phyloP scores from a whole-genome alignment of 345 rosid species.

The Ceriops zippeliana region DNA sequence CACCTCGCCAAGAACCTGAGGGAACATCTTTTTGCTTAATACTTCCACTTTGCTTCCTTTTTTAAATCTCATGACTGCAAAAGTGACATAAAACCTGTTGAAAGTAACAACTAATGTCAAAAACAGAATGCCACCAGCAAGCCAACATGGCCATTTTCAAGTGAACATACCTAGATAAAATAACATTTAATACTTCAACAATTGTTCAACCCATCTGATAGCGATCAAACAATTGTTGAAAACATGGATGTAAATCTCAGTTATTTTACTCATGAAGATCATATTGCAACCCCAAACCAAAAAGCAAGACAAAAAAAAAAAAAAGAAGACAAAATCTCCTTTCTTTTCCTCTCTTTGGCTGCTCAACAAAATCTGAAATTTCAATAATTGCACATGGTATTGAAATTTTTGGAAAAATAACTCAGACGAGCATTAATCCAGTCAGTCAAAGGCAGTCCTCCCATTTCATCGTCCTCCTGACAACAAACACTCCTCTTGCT shows the following conservation, averaged over 20 bases:
- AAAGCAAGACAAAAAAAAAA: not conserved
- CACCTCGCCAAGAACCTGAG: conserved; percentile 69
- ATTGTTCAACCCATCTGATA: not conserved
- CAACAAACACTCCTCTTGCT: not conserved
- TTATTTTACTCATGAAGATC: not conserved
- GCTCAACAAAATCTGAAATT: not conserved
- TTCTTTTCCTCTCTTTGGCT: not conserved
- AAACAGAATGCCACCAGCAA: conserved; percentile 3
- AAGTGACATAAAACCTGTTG: conserved; percentile 22
- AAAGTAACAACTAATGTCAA: conserved; percentile 15
- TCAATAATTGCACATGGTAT: no score
- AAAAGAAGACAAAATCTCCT: not conserved
- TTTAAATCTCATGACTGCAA: conserved; percentile 51
- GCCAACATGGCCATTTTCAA: not conserved
- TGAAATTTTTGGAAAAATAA: not conserved
- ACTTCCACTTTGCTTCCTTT: conserved; percentile 72
- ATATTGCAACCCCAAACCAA: not conserved
- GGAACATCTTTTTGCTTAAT: conserved; percentile 51
- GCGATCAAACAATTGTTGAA: not conserved
- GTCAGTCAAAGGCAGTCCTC: not conserved
- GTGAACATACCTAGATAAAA: not conserved
- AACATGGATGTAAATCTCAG: not conserved
- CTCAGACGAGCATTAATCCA: not conserved
- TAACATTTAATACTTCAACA: not conserved
- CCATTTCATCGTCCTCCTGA: not conserved